Percentiles rank a stretch among this genome's conserved stretches.
phyloP scores from a whole-genome alignment of 306 rosid genomes.

The Clitoria ternatea region DNA sequence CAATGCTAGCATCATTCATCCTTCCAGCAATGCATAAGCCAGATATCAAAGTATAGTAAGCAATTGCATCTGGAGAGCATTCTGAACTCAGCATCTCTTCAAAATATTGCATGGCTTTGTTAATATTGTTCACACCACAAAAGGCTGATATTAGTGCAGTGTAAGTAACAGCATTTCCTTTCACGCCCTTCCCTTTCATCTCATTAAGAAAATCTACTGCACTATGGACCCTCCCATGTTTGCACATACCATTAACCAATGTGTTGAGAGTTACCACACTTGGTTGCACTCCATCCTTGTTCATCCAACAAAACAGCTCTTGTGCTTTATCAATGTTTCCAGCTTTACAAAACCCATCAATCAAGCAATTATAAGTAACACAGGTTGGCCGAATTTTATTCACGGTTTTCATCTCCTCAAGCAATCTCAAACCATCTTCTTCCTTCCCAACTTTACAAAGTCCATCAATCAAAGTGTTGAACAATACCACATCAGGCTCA shows the following conservation, averaged over 20 bases:
- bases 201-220: slow-evolving; percentile 58
- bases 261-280: slow-evolving; percentile 63
- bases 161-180: slow-evolving; percentile 58
- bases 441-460: slow-evolving; percentile 83
- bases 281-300: slow-evolving; percentile 41
- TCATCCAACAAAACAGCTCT: slow-evolving; percentile 59
- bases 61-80: slow-evolving; percentile 56
- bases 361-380: slow-evolving; percentile 67
- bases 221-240: slow-evolving; percentile 45
- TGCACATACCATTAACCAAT: slow-evolving; percentile 71
- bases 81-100: slow-evolving; percentile 54
- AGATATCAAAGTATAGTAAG: slow-evolving; percentile 60
- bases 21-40: slow-evolving; percentile 77
- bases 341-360: slow-evolving; percentile 60
- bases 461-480: slow-evolving; percentile 74
- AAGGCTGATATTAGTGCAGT: slow-evolving; percentile 54
- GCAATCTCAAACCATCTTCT: slow-evolving; percentile 61
- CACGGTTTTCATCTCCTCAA: slow-evolving; percentile 59
- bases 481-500: slow-evolving; percentile 57
- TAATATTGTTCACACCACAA: slow-evolving; percentile 63
- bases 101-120: slow-evolving; percentile 60
- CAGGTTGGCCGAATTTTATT: slow-evolving; percentile 41
- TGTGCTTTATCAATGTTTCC: slow-evolving; percentile 59
- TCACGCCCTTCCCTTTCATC: slow-evolving; percentile 52
- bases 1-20: slow-evolving; percentile 62